phyloP scores from a whole-genome alignment of 2,329 filamentous ascomycete species.

The Ophiostoma montium region DNA sequence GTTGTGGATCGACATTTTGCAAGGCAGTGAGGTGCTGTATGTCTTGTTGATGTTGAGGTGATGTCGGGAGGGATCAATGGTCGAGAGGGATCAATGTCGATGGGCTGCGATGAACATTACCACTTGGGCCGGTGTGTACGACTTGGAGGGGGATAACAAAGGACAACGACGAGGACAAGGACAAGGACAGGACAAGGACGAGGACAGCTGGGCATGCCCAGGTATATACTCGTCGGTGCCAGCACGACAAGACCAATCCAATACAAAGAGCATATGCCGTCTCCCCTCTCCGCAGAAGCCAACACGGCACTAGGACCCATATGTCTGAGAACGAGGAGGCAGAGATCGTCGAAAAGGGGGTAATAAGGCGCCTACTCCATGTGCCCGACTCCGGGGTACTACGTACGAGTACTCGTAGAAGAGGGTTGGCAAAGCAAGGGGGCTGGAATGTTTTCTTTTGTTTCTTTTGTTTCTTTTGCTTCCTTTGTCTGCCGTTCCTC shows the following conservation, averaged over 20 bases:
- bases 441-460: too few relatives aligned
- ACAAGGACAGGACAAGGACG: too few relatives aligned
- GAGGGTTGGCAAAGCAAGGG: too few relatives aligned
- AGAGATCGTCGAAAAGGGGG: conserved; percentile 2
- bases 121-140: too few relatives aligned
- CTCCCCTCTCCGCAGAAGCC: neutral
- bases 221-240: neutral
- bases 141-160: too few relatives aligned
- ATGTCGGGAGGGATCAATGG: neutral
- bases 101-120: too few relatives aligned
- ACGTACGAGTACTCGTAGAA: too few relatives aligned
- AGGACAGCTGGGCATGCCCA: neutral
- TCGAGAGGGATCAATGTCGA: too few relatives aligned
- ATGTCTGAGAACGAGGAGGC: neutral
- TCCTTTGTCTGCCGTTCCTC: too few relatives aligned
- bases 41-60: neutral
- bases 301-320: neutral
- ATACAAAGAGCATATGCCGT: neutral
- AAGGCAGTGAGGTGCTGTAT: neutral
- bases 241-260: neutral
- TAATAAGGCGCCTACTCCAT: neutral
- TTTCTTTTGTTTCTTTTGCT: too few relatives aligned
- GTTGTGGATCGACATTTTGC: conserved; percentile 3
- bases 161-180: too few relatives aligned
- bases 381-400: neutral